These are phyloP conservation scores for Puccinia hordei DNA, from an alignment of 1,284 basidiomycete species.

Conservation along the genomic window DNA sequence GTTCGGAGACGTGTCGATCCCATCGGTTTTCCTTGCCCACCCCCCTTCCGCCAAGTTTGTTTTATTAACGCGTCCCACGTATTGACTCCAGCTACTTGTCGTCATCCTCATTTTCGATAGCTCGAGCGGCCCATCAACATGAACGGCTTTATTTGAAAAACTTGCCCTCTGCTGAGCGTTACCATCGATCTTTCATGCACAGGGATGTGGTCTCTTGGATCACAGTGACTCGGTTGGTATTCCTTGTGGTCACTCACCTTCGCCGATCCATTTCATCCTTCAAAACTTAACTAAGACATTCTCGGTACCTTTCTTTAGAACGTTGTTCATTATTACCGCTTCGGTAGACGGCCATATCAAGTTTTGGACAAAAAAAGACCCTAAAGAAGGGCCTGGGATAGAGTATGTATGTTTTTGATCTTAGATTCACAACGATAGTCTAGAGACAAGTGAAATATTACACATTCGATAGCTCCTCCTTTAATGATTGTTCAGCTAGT, in stretches of 20 bases:
- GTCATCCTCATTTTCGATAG: background rate
- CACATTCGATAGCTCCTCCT: background rate
- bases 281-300: background rate
- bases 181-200: conserved; percentile 98
- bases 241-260: background rate
- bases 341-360: conserved; percentile 94
- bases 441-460: background rate
- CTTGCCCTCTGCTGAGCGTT: conserved; percentile 86
- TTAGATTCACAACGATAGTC: conserved; percentile 5
- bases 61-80: conserved; percentile 4
- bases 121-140: conserved; percentile 28
- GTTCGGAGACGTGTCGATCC: background rate
- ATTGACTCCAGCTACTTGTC: conserved; percentile 21
- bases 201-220: conserved; percentile 86
- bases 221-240: conserved; percentile 74
- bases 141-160: conserved; percentile 77
- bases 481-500: background rate
- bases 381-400: conserved; percentile 55
- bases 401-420: conserved; percentile 55
- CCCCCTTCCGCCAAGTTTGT: background rate
- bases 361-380: conserved; percentile 95
- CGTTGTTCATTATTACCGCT: conserved; percentile 89
- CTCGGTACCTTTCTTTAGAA: conserved; percentile 63
- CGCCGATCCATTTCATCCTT: background rate
- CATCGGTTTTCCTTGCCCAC: background rate